Percentiles rank a stretch among this genome's conserved stretches.
Evolutionary conservation across 768 basidiomycete genomes (phyloP).

Genomic region (Rubroboletus satanas): DNA sequence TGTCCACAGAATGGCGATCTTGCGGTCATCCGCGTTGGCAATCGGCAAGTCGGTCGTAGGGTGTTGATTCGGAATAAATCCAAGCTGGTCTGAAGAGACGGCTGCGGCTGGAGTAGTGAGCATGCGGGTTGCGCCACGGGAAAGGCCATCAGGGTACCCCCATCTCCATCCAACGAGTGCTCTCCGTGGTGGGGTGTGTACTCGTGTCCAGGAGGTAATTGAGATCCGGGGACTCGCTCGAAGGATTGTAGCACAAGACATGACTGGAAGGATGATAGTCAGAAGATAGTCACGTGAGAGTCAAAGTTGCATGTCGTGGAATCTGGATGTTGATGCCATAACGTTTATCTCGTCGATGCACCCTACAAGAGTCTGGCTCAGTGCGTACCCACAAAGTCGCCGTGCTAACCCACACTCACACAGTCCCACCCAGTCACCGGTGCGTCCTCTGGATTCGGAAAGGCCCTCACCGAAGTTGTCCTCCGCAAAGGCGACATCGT

Average conservation of each 20-base stretch:
- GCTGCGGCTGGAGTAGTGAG: background rate
- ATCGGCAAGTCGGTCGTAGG: conserved; percentile 41
- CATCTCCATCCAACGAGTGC: background rate
- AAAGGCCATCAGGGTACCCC: background rate
- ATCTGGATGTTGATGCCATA: too few relatives aligned
- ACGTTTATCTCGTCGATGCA: background rate
- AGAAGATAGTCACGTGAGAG: too few relatives aligned
- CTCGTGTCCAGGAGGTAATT: background rate
- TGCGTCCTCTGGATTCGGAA: conserved; percentile 38
- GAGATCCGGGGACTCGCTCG: background rate
- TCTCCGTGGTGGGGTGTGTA: background rate
- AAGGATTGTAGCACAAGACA: conserved; percentile 1
- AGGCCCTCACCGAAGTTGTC: conserved; percentile 27
- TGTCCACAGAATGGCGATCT: conserved; percentile 73
- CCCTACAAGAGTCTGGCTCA: conserved; percentile 9
- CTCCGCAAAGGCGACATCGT: conserved; percentile 36
- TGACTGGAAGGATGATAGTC: background rate
- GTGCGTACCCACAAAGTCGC: background rate
- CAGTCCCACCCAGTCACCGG: conserved; percentile 21
- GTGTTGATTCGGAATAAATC: conserved; percentile 18
- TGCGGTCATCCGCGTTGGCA: conserved; percentile 51
- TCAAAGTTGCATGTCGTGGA: too few relatives aligned
- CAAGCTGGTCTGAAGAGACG: conserved; percentile 30
- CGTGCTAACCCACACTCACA: background rate
- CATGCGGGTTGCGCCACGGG: background rate